These are phyloP conservation scores for Chaetomiaceae sp. DNA, from an alignment of 2,329 filamentous ascomycete species.

Conservation along the genomic window DNA sequence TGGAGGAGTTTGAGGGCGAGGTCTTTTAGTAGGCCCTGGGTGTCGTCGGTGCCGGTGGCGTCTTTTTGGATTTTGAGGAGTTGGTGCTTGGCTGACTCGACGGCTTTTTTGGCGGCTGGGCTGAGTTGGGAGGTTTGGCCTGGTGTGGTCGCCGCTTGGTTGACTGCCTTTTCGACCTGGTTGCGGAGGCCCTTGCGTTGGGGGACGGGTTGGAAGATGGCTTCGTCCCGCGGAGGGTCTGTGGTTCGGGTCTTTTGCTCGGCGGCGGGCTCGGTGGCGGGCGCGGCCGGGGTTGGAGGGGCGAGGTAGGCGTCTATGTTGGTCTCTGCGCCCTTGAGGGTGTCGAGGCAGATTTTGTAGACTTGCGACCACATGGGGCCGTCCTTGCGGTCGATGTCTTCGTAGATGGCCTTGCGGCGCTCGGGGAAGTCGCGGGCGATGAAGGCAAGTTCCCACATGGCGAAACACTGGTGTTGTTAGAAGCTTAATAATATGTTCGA, in stretches of 20 bases:
- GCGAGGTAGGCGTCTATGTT: slow-evolving; percentile 60
- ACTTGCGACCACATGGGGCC: slow-evolving; percentile 80
- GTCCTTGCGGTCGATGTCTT: slow-evolving; percentile 77
- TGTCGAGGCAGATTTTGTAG: slow-evolving; percentile 61
- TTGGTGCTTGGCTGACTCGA: slow-evolving; percentile 43
- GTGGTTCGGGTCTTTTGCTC: slow-evolving; percentile 33
- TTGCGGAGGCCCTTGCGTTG: slow-evolving; percentile 35
- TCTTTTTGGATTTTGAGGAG: slow-evolving; percentile 52
- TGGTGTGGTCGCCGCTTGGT: slow-evolving; percentile 41
- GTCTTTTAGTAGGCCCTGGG: slow-evolving; percentile 44
- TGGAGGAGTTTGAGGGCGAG: slow-evolving; percentile 44
- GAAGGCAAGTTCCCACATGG: slow-evolving; percentile 83
- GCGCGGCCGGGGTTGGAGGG: slow-evolving; percentile 28
- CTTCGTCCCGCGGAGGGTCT: slow-evolving; percentile 40
- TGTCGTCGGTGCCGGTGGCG: slow-evolving; percentile 44
- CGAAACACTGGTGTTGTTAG: slow-evolving; percentile 58
- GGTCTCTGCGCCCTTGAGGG: slow-evolving; percentile 61
- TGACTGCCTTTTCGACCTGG: slow-evolving; percentile 44
- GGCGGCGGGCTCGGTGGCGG: slow-evolving; percentile 26
- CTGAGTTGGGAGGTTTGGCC: slow-evolving; percentile 46
- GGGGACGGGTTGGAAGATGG: slow-evolving; percentile 40
- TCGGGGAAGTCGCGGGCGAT: slow-evolving; percentile 71
- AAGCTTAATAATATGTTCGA: too few relatives aligned
- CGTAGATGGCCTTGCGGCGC: slow-evolving; percentile 77
- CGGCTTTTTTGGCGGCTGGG: slow-evolving; percentile 47